Base-by-base conservation (phyloP, 169 alveolate genomes). In the Perkinsus marinus region DNA sequence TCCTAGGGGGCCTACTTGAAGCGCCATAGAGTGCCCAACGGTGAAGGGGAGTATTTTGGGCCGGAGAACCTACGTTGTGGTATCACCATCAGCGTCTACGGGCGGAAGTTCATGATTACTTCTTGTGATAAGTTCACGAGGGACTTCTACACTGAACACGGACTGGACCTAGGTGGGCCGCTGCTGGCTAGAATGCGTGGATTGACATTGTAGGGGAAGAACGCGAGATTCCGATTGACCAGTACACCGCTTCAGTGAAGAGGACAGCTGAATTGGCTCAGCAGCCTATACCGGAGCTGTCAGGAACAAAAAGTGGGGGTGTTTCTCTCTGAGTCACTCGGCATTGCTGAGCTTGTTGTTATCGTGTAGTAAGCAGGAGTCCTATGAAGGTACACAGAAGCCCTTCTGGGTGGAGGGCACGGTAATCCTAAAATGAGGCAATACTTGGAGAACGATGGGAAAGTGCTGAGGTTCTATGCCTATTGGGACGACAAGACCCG, bases 61-160 rank as follows among this genome's bases (percentile, higher is more conserved):
- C 96, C 97, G 97, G 92, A 93, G 68, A 97, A 96, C 93, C 93
- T 96, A 39, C 92, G 94, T 39, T 47, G 95, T 43, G 95, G 96
- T 30, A 69, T 47, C 17, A 96, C 96, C 36, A 79, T 96, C 19
- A 95, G 94, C 92, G 93, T 95, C 90, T 96, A 94, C 79, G 97
- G 96, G 47, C 91, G 97, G 93, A 96, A 94, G 13, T 96, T 95
- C 94, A 94, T 97, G 94, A 93, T 96, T 30, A 68, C 93, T 43
- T 94, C 94, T 90, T 94, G 96, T 94, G 98, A 96, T 92, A 96
- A 95, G n/a, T 96, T 94, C 91, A 96, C 98, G 39, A 93, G 94
- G 90, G 93, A 94, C 92, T 96, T 94, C 93, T 96, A 92, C 79
- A 92, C 57, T 38, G 94, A 96, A 19, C 94, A 95, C 93, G 97